phyloP scores from a whole-genome alignment of 495 filamentous ascomycete species.

The Aspergillus panamensis region DNA sequence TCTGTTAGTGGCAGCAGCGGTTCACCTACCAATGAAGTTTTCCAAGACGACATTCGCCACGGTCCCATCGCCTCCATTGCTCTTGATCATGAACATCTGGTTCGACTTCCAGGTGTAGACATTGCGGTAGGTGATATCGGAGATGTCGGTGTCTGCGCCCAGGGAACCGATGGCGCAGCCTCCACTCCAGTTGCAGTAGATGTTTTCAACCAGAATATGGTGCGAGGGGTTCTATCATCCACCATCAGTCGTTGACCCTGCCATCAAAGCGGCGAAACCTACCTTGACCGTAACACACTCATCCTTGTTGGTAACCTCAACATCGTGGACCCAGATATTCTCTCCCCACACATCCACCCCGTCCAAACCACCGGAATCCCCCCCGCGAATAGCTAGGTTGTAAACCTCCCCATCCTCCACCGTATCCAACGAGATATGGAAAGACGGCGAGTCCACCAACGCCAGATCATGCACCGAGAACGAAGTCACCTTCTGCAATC shows the following conservation, averaged over 20 bases:
- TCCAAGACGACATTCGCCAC: slow-evolving; percentile 43
- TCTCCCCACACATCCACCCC: slow-evolving; percentile 50
- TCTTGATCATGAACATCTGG: slow-evolving; percentile 64
- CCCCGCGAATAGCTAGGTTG: slow-evolving; percentile 52
- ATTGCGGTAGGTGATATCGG: slow-evolving; percentile 47
- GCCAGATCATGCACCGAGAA: slow-evolving; percentile 51
- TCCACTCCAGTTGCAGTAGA: slow-evolving; percentile 57
- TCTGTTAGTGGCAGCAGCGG: background rate
- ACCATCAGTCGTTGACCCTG: background rate
- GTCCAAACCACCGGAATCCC: slow-evolving; percentile 46
- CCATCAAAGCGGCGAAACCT: background rate
- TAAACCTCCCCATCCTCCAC: slow-evolving; percentile 49
- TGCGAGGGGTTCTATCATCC: slow-evolving; percentile 33
- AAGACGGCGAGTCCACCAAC: slow-evolving; percentile 50
- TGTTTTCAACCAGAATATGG: slow-evolving; percentile 53
- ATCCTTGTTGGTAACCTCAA: slow-evolving; percentile 54
- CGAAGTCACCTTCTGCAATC: slow-evolving; percentile 38
- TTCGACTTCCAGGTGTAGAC: slow-evolving; percentile 53
- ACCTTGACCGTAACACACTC: slow-evolving; percentile 54
- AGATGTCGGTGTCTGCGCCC: slow-evolving; percentile 35
- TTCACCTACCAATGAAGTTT: slow-evolving; percentile 51
- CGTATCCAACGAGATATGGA: slow-evolving; percentile 48
- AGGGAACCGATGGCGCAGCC: slow-evolving; percentile 54
- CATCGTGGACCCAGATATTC: slow-evolving; percentile 53
- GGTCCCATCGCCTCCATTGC: slow-evolving; percentile 52